Evolutionary conservation across 352 stramenopile genomes (phyloP).

Genomic region (Nannochloropsis limnetica): DNA sequence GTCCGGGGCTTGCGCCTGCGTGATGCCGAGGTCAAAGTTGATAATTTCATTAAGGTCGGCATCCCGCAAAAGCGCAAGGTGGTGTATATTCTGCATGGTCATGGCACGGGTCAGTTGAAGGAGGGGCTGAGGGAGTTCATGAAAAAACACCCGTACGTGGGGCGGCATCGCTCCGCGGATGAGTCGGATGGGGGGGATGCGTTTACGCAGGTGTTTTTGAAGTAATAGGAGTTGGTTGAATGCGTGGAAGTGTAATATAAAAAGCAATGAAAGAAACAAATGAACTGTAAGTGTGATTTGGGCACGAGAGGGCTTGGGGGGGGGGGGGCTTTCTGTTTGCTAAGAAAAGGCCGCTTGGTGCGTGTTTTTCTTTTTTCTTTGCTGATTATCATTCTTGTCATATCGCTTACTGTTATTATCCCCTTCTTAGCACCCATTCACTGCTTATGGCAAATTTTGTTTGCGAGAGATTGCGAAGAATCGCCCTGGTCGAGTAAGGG

Average conservation of each 20-base stretch:
- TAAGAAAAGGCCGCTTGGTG: background rate
- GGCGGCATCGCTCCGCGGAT: conserved; percentile 55
- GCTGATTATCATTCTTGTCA: background rate
- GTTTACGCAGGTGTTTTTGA: conserved; percentile 59
- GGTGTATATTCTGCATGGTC: conserved; percentile 50
- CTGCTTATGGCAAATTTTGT: too few species aligned
- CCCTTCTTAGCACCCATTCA: too few species aligned
- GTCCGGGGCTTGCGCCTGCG: conserved; percentile 58
- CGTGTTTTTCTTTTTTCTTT: background rate
- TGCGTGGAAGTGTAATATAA: background rate
- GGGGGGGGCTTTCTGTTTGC: too few species aligned
- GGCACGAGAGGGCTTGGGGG: background rate
- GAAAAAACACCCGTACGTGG: conserved; percentile 54
- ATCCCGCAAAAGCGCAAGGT: conserved; percentile 51
- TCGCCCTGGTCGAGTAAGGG: too few species aligned
- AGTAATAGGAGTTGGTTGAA: background rate
- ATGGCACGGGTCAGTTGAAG: conserved; percentile 61
- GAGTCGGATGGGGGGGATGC: conserved; percentile 61
- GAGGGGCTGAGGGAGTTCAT: conserved; percentile 59
- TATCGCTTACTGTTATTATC: too few species aligned
- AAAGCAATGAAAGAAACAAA: background rate
- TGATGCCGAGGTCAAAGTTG: conserved; percentile 55
- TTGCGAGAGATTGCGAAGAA: too few species aligned
- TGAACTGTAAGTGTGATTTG: background rate
- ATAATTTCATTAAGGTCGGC: conserved; percentile 53